Percentiles rank a stretch among this genome's conserved stretches.
These are phyloP conservation scores for Suillus subluteus DNA, from an alignment of 768 basidiomycete species.

Conservation along the genomic window DNA sequence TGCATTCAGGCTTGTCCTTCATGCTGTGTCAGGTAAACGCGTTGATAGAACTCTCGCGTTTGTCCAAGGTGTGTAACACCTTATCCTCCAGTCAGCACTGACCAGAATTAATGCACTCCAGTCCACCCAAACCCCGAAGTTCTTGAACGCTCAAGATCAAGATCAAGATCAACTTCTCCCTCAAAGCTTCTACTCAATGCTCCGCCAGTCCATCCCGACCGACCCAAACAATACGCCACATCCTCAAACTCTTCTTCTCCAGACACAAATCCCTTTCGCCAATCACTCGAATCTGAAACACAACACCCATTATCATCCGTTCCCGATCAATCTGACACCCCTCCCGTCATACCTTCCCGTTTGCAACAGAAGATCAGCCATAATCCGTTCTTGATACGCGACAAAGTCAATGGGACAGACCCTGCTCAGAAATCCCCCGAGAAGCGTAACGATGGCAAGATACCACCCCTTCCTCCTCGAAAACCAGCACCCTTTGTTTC, in stretches of 20 bases:
- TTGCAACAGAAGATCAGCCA: conserved; percentile 28
- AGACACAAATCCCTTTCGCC: conserved; percentile 36
- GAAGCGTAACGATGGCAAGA: conserved; percentile 23
- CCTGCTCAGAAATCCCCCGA: conserved; percentile 10
- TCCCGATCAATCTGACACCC: conserved; percentile 14
- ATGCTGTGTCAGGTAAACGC: conserved; percentile 61
- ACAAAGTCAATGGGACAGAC: conserved; percentile 18
- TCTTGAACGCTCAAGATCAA: conserved; percentile 11
- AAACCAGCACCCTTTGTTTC: conserved; percentile 34
- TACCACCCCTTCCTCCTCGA: conserved; percentile 38
- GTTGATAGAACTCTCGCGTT: conserved; percentile 72
- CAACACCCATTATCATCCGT: background rate
- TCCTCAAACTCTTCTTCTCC: conserved; percentile 23
- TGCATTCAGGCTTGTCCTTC: conserved; percentile 65
- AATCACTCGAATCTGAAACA: conserved; percentile 21
- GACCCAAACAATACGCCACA: conserved; percentile 23
- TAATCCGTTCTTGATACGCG: conserved; percentile 34
- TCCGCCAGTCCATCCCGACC: conserved; percentile 34
- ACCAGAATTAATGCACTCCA: conserved; percentile 16
- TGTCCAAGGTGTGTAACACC: conserved; percentile 60
- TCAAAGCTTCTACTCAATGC: conserved; percentile 25
- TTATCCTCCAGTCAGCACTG: conserved; percentile 8
- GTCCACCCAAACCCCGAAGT: conserved; percentile 20
- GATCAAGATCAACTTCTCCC: conserved; percentile 22
- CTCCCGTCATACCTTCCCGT: conserved; percentile 17